Evolutionary conservation across 495 filamentous ascomycete genomes (phyloP).

Genomic region (Hypoxylon crocopeplum): DNA sequence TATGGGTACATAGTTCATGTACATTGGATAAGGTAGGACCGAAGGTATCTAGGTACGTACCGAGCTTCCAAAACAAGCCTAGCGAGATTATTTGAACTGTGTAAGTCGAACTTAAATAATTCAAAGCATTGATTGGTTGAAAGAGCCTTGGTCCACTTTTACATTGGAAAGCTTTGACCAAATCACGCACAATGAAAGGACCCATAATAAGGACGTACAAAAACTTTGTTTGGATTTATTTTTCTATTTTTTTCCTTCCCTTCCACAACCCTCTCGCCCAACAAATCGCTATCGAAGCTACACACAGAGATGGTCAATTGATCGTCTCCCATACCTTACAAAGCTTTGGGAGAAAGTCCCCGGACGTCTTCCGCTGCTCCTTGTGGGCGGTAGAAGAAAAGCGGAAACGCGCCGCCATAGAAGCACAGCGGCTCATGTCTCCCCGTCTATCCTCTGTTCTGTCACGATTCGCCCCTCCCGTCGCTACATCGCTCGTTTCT

Average conservation of each 20-base stretch:
- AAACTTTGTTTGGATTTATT: background rate
- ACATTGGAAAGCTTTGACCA: slow-evolving; percentile 11
- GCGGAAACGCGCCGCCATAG: slow-evolving; percentile 99
- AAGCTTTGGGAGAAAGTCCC: slow-evolving; percentile 99
- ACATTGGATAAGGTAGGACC: too few relatives aligned
- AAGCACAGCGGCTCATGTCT: slow-evolving; percentile 78
- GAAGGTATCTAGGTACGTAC: too few relatives aligned
- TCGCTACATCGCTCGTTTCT: slow-evolving; percentile 43
- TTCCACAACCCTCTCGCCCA: slow-evolving; percentile 82
- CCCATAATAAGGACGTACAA: slow-evolving; percentile 10
- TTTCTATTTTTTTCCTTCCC: slow-evolving; percentile 45
- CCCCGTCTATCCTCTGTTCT: slow-evolving; percentile 66
- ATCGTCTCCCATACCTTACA: slow-evolving; percentile 49
- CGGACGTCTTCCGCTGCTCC: slow-evolving; percentile 76
- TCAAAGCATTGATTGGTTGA: too few relatives aligned
- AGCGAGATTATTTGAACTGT: too few relatives aligned
- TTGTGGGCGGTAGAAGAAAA: slow-evolving; percentile 47
- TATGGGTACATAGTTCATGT: too few relatives aligned
- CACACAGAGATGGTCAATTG: slow-evolving; percentile 74
- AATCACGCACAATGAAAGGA: background rate
- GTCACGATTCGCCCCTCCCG: slow-evolving; percentile 52
- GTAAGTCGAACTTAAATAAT: too few relatives aligned
- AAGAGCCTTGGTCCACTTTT: too few relatives aligned
- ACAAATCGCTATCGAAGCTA: slow-evolving; percentile 99
- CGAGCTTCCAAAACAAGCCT: too few relatives aligned